Percentiles rank a stretch among this genome's conserved stretches.
Evolutionary conservation across 2,329 filamentous ascomycete species (phyloP).

Genomic region (Penicillium sp.): DNA sequence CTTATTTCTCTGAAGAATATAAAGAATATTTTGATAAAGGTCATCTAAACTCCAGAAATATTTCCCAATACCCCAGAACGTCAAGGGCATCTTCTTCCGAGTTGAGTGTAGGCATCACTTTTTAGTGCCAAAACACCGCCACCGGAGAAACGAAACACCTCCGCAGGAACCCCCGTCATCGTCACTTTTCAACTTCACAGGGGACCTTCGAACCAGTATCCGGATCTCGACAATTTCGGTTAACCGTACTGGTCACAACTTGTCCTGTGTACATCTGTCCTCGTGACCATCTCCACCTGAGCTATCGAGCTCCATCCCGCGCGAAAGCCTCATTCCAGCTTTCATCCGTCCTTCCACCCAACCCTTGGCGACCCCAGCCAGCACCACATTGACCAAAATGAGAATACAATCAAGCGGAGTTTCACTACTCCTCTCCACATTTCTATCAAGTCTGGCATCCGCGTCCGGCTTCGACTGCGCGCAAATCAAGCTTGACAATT

Average conservation of each 20-base stretch:
- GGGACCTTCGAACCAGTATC: neutral
- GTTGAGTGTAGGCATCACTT: neutral
- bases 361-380: neutral
- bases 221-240: neutral
- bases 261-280: neutral
- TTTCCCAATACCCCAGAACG: neutral
- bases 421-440: conserved; percentile 26
- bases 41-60: neutral
- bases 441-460: conserved; percentile 29
- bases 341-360: conserved; percentile 3
- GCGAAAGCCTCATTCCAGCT: conserved; percentile 4
- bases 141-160: conserved; percentile 33
- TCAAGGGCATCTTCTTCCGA: neutral
- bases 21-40: neutral
- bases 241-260: neutral
- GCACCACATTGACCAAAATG: conserved; percentile 26
- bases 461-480: conserved; percentile 40
- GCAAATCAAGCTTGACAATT: conserved; percentile 34
- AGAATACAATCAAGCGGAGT: conserved; percentile 30
- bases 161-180: conserved; percentile 17
- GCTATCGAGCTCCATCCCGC: conserved; percentile 7
- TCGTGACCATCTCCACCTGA: conserved; percentile 6
- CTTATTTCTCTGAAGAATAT: neutral
- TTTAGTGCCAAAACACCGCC: conserved; percentile 7
- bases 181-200: conserved; percentile 12